These are phyloP conservation scores for Decorospora gaudefroyi DNA, from an alignment of 2,329 filamentous ascomycete genomes.

Conservation along the genomic window DNA sequence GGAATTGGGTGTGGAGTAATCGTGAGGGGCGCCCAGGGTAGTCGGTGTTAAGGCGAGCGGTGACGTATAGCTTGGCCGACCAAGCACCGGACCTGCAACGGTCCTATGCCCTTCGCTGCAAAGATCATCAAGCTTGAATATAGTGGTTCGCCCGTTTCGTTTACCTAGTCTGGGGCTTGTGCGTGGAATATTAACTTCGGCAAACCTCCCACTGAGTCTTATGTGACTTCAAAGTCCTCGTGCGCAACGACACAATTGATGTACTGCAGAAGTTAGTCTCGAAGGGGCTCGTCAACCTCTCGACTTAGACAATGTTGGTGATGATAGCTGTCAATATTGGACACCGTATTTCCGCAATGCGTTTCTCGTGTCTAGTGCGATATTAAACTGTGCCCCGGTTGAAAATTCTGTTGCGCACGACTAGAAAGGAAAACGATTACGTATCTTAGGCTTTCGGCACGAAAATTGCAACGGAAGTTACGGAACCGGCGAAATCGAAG, in stretches of 20 bases:
- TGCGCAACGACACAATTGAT: constrained; percentile 7
- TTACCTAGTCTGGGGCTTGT: constrained; percentile 2
- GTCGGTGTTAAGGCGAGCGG: constrained; percentile 13
- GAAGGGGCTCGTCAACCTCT: too few relatives aligned
- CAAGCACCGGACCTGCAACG: constrained; percentile 4
- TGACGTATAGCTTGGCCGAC: constrained; percentile 20
- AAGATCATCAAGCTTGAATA: constrained; percentile 16
- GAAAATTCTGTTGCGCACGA: constrained; percentile 10
- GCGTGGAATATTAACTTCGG: background rate
- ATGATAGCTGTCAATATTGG: background rate
- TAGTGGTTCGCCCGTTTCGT: constrained; percentile 16
- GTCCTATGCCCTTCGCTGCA: constrained; percentile 10
- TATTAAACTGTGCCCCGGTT: constrained; percentile 6
- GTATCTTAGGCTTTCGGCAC: too few relatives aligned
- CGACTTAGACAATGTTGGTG: too few relatives aligned
- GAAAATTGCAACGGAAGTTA: too few relatives aligned
- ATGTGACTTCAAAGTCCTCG: constrained; percentile 3
- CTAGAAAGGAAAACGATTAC: too few relatives aligned
- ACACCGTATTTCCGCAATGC: background rate
- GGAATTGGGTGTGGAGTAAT: constrained; percentile 12
- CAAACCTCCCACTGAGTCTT: background rate
- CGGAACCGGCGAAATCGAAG: too few relatives aligned
- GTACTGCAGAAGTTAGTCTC: too few relatives aligned
- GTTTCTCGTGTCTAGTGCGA: background rate
- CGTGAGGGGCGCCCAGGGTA: constrained; percentile 10